A percentile compares a stretch with the other conserved stretches of the same genome.
Evolutionary conservation across 495 filamentous ascomycete genomes (phyloP).

Genomic region (Penicillium bialowiezense): DNA sequence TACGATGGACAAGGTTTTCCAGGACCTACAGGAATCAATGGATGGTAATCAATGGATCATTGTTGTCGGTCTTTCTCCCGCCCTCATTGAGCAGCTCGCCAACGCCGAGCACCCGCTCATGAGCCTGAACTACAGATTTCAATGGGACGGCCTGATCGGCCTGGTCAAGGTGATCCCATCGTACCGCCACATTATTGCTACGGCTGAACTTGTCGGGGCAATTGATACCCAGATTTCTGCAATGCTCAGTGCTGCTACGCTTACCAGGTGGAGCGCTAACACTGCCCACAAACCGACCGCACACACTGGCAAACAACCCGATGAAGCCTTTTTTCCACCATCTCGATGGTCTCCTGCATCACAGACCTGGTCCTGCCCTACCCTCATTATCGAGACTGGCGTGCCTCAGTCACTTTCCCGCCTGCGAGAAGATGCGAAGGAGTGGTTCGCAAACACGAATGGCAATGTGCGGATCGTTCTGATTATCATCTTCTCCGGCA

Average conservation of each 20-base stretch:
- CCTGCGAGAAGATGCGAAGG: constrained; percentile 22
- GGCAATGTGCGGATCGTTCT: constrained; percentile 30
- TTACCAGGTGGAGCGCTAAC: background rate
- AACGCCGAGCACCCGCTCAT: background rate
- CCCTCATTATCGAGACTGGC: constrained; percentile 31
- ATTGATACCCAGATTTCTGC: background rate
- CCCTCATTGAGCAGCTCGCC: background rate
- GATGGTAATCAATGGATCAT: constrained; percentile 3
- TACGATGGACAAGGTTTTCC: background rate
- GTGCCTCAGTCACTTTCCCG: constrained; percentile 18
- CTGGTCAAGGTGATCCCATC: background rate
- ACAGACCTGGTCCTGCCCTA: constrained; percentile 16
- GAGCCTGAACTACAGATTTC: background rate
- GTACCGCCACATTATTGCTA: background rate
- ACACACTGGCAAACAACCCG: background rate
- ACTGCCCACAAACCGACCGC: background rate
- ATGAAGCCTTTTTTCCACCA: background rate
- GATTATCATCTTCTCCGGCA: constrained; percentile 15
- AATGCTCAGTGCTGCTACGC: background rate
- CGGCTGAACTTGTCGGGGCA: background rate
- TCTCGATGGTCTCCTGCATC: background rate
- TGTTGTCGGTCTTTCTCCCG: background rate
- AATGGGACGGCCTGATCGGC: background rate
- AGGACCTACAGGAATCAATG: background rate
- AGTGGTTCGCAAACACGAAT: constrained; percentile 30